Conservation (phyloP, 2,329 filamentous ascomycete species). For the Verticillium zaregamsianum region DNA sequence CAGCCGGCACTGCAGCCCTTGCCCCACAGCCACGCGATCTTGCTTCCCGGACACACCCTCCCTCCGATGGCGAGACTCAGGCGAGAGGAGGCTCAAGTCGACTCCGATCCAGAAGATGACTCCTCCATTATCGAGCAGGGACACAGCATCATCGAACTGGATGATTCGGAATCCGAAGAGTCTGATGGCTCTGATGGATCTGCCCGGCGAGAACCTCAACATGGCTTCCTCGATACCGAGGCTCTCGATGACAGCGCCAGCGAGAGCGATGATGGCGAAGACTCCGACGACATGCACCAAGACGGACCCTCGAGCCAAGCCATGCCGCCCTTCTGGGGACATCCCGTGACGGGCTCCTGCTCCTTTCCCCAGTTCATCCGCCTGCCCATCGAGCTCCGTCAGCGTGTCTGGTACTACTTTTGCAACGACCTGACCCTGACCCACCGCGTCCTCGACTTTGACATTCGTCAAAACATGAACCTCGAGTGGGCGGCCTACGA, state of each 20-base stretch:
- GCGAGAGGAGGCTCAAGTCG: background rate
- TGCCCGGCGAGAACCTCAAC: background rate
- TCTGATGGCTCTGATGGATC: background rate
- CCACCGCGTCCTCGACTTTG: slow-evolving; percentile 24
- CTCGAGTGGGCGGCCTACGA: slow-evolving; percentile 16
- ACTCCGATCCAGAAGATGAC: background rate
- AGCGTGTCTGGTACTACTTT: slow-evolving; percentile 26
- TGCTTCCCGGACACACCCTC: background rate
- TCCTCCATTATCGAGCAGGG: background rate
- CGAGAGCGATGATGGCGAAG: background rate
- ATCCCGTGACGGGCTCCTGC: background rate
- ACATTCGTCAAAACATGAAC: slow-evolving; percentile 2
- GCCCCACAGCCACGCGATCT: no score
- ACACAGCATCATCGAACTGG: background rate
- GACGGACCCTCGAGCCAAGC: background rate
- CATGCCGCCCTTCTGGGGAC: background rate
- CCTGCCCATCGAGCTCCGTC: slow-evolving; percentile 28
- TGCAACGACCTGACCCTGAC: slow-evolving; percentile 22
- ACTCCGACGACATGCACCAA: background rate
- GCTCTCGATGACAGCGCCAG: background rate
- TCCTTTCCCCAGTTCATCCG: slow-evolving; percentile 19
- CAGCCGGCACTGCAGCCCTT: no score
- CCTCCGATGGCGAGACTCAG: background rate
- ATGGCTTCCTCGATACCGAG: background rate
- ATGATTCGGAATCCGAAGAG: background rate